Evolutionary conservation across 2,329 filamentous ascomycete species (phyloP).

Genomic region (Onygenales sp.): DNA sequence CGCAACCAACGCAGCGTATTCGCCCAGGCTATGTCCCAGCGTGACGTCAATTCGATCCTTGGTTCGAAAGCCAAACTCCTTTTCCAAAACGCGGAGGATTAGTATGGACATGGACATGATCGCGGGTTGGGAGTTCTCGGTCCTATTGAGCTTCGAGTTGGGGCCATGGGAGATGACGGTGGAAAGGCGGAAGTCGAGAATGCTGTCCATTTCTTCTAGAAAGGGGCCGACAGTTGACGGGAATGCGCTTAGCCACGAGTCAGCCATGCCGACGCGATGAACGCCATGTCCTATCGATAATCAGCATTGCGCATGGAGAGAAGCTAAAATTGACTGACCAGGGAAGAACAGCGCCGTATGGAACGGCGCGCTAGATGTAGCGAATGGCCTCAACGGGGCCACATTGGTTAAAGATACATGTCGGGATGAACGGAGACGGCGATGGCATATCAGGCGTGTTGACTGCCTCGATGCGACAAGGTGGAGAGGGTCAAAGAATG

Average conservation of each 20-base stretch:
- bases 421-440: too few species aligned
- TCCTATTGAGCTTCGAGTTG: constrained; percentile 65
- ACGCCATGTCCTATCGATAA: constrained; percentile 66
- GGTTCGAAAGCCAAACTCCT: constrained; percentile 70
- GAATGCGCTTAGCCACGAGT: constrained; percentile 78
- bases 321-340: constrained; percentile 19
- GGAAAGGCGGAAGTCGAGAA: constrained; percentile 65
- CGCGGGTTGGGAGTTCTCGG: constrained; percentile 82
- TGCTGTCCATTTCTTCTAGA: constrained; percentile 74
- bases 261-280: constrained; percentile 79
- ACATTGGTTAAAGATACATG: too few species aligned
- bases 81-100: constrained; percentile 77
- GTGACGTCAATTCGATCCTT: constrained; percentile 67
- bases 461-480: too few species aligned
- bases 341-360: constrained; percentile 41
- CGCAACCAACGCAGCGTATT: constrained; percentile 84
- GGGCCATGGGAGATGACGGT: constrained; percentile 71
- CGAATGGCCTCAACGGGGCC: not conserved
- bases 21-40: constrained; percentile 82
- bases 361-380: constrained; percentile 9
- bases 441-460: too few species aligned
- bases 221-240: constrained; percentile 66
- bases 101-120: constrained; percentile 93
- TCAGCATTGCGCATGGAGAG: constrained; percentile 8
- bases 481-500: too few species aligned